Conservation (phyloP, 306 rosid genomes). For the Herpetospermum pedunculosum region DNA sequence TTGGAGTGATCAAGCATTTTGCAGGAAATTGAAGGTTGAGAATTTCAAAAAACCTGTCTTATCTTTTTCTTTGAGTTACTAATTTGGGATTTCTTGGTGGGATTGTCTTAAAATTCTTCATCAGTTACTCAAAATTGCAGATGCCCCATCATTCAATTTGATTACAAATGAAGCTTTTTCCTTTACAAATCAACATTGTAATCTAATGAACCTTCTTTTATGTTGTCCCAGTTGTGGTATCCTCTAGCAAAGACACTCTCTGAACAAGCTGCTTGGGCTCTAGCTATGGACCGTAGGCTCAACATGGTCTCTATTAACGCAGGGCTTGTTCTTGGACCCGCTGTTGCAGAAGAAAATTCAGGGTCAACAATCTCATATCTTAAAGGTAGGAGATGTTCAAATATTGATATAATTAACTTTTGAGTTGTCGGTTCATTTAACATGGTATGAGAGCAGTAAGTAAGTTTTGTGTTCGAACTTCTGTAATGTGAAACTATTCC, state of each 20-base stretch:
- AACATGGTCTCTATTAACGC: slow-evolving; percentile 35
- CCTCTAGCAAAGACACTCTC: slow-evolving; percentile 31
- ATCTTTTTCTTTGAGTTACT: neutral
- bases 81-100: neutral
- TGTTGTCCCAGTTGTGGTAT: slow-evolving; percentile 27
- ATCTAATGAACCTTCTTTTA: neutral
- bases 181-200: no score
- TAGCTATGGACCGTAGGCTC: slow-evolving; percentile 33
- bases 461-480: no score
- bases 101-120: neutral
- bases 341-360: slow-evolving; percentile 22
- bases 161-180: neutral
- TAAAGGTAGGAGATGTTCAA: slow-evolving; percentile 18
- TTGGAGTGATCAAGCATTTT: slow-evolving; percentile 35
- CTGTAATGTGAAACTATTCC: neutral
- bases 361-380: slow-evolving; percentile 29
- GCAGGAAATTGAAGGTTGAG: slow-evolving; percentile 33
- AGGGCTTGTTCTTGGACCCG: slow-evolving; percentile 30
- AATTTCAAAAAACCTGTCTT: neutral
- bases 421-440: no score
- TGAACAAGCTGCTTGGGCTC: slow-evolving; percentile 43
- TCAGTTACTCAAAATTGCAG: neutral
- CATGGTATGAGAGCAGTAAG: no score
- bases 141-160: neutral
- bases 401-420: no score